Base-by-base conservation (phyloP, 2,329 filamentous ascomycete species). In the Fusarium sororula region DNA sequence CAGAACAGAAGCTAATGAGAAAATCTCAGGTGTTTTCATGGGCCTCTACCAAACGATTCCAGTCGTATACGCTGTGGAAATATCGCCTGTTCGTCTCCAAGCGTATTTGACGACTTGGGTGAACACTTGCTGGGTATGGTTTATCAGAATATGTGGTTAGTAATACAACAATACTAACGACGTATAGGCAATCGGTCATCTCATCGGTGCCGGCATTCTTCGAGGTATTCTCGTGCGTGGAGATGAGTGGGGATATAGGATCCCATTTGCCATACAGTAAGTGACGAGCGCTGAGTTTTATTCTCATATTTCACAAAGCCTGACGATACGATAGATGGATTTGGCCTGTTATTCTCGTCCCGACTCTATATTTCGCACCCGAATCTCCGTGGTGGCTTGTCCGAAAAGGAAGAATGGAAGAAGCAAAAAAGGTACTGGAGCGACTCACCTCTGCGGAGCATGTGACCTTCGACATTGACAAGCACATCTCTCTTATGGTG, bases 241-340 rank as follows among this genome's bases (percentile, higher is more conserved):
- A 13, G 38, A 41, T 14, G 38, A 41, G 13, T 41, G 20, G 38
- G 38, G 38, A 41, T 41, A 22, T 41, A 41, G 38, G 22, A 41
- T 41, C 22, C 38, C 38, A 7, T 41, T 41, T 41, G 38, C 38
- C 38, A 41, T 41, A 41, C 38, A 41, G 38, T 41, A 14, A 6
- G 38, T 22, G 1, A 41, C 22, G 22, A 41, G 12, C 22, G 12
- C 2, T 22, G 1, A 13, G 12, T 22, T 41, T 22, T 6, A 22
- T 22, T 22, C 20, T 22, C 22, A 14, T 7, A 8, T 1, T 5
- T 1, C 38, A 22, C 0, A 14, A 14, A 13, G 38, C 2, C 20
- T 41, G 22, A 41, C 38, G 13, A 41, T 13, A 41, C 2, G 13
- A 22, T 22, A 41, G 38, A 41, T 41, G 38, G 38, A 22, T 41